These are phyloP conservation scores for Forsythia viridissima DNA, from an alignment of 257 asterid species.

Conservation along the genomic window DNA sequence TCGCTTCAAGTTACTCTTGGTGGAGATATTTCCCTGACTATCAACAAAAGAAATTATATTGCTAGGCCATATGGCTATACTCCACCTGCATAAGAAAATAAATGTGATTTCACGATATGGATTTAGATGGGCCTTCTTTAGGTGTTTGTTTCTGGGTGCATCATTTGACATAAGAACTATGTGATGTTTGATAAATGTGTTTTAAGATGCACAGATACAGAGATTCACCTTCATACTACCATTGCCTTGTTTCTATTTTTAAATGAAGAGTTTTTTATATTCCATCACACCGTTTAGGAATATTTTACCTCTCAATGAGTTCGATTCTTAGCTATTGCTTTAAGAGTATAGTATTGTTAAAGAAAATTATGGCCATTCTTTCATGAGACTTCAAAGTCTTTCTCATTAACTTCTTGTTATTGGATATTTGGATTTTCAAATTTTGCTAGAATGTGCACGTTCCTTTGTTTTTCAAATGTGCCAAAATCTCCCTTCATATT, in stretches of 20 bases:
- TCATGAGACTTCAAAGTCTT: background rate
- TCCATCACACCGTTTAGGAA: background rate
- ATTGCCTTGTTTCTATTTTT: background rate
- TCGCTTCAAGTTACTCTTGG: background rate
- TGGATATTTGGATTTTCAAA: background rate
- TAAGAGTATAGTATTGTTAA: background rate
- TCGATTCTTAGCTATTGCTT: background rate
- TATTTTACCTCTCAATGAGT: background rate
- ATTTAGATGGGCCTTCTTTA: background rate
- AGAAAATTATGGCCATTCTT: background rate
- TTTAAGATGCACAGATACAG: background rate
- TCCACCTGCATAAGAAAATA: background rate
- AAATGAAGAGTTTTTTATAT: background rate
- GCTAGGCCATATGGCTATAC: background rate
- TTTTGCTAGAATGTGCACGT: background rate
- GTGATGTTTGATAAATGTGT: background rate
- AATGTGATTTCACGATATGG: background rate
- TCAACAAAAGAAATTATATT: background rate
- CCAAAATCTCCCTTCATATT: constrained; percentile 11
- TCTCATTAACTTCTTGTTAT: constrained; percentile 6
- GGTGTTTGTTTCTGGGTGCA: background rate
- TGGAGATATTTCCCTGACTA: background rate
- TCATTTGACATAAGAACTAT: background rate
- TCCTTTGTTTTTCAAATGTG: constrained; percentile 14
- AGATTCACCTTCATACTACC: background rate